Evolutionary conservation across 352 stramenopile genomes (phyloP).

Genomic region (Globisporangium okanoganense): DNA sequence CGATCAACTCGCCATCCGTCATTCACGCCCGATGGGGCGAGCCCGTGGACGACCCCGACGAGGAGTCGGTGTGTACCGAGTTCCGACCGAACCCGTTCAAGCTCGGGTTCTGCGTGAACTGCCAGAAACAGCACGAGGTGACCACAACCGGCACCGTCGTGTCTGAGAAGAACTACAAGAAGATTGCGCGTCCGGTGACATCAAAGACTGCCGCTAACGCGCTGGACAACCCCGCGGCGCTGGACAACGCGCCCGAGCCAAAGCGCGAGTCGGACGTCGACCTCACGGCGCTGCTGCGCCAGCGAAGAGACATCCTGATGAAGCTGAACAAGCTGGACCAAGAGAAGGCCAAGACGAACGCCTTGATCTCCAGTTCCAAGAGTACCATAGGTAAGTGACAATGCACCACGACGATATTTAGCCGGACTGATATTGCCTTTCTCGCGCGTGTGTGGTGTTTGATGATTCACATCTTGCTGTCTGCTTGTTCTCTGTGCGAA

Average conservation of each 20-base stretch:
- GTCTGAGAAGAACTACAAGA: conserved; percentile 78
- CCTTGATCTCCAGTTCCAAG: conserved; percentile 18
- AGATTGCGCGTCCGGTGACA: conserved; percentile 66
- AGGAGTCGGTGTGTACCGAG: conserved; percentile 78
- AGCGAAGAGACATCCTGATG: conserved; percentile 75
- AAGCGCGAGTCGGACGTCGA: conserved; percentile 82
- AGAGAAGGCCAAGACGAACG: conserved; percentile 44
- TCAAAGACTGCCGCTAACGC: conserved; percentile 74
- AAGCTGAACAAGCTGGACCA: conserved; percentile 62
- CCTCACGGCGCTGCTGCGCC: conserved; percentile 59
- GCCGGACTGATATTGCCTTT: no score
- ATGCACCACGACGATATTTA: not conserved
- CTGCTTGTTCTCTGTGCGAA: not conserved
- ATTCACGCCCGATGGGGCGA: conserved; percentile 87
- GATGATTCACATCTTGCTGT: not conserved
- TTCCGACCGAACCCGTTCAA: conserved; percentile 83
- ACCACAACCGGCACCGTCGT: conserved; percentile 62
- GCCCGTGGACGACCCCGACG: conserved; percentile 74
- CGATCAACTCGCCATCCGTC: conserved; percentile 67
- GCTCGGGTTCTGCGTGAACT: conserved; percentile 87
- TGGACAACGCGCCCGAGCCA: conserved; percentile 37
- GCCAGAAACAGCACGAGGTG: conserved; percentile 87
- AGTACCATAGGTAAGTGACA: conserved; percentile 41
- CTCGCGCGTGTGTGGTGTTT: not conserved
- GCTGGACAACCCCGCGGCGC: conserved; percentile 68